Percentiles rank a stretch among this genome's conserved stretches.
Evolutionary conservation across 2,329 filamentous ascomycete species (phyloP).

Genomic region (Fusarium sp.): DNA sequence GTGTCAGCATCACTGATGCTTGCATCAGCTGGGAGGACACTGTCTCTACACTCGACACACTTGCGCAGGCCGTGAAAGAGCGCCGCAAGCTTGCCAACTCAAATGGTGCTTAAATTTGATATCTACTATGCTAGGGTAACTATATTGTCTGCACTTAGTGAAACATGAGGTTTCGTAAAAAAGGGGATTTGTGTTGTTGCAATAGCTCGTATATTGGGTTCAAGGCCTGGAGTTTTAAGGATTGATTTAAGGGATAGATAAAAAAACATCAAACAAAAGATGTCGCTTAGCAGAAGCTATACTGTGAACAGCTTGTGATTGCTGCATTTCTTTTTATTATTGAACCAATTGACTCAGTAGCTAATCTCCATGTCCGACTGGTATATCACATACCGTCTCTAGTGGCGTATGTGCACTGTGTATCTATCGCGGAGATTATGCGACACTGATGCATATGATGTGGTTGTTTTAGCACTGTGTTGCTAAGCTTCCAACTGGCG

Average conservation of each 20-base stretch:
- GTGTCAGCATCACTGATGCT: slow-evolving; percentile 96
- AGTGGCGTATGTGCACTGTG: slow-evolving; percentile 29
- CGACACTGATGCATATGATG: background rate
- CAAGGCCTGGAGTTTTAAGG: slow-evolving; percentile 43
- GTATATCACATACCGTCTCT: slow-evolving; percentile 36
- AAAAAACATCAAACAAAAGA: slow-evolving; percentile 29
- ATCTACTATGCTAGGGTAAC: background rate
- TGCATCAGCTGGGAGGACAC: slow-evolving; percentile 97
- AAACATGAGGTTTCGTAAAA: slow-evolving; percentile 6
- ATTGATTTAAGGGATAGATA: slow-evolving; percentile 42
- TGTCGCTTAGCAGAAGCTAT: background rate
- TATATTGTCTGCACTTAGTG: background rate
- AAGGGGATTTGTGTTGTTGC: slow-evolving; percentile 24
- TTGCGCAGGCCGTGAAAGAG: slow-evolving; percentile 83
- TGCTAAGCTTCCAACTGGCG: slow-evolving; percentile 41
- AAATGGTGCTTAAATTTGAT: slow-evolving; percentile 35
- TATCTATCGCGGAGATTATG: background rate
- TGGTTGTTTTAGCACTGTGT: slow-evolving; percentile 37
- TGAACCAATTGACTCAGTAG: background rate
- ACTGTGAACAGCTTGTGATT: slow-evolving; percentile 3
- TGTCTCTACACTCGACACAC: slow-evolving; percentile 76
- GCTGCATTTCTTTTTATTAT: background rate
- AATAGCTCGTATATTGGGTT: slow-evolving; percentile 32
- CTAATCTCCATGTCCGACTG: slow-evolving; percentile 9
- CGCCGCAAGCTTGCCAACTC: slow-evolving; percentile 50